These are phyloP conservation scores for Hymenoscyphus linearis DNA, from an alignment of 2,329 filamentous ascomycete genomes.

Conservation along the genomic window DNA sequence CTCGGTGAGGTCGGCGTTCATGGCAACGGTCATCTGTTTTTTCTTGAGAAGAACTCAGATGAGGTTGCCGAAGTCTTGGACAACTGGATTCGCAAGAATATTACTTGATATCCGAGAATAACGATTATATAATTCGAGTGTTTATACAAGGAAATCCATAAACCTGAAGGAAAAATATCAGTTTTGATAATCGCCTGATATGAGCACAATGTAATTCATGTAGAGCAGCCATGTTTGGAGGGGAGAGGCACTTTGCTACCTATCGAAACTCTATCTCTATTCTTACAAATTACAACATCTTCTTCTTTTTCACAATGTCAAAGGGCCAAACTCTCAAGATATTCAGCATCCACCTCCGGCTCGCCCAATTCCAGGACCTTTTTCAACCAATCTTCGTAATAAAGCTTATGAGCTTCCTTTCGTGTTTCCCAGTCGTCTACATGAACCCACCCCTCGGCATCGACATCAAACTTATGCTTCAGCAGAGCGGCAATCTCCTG, in stretches of 20 bases:
- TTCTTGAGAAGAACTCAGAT: conserved; percentile 44
- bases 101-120: background rate
- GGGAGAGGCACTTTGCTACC: too few relatives aligned
- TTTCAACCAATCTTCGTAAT: conserved; percentile 4
- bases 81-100: conserved; percentile 24
- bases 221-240: too few relatives aligned
- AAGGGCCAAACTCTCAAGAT: conserved; percentile 6
- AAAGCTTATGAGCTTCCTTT: conserved; percentile 5
- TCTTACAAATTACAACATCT: background rate
- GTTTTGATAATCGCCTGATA: too few relatives aligned
- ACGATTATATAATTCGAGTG: too few relatives aligned
- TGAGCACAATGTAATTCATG: too few relatives aligned
- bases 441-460: conserved; percentile 23
- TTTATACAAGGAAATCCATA: too few relatives aligned
- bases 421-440: conserved; percentile 19
- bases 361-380: background rate
- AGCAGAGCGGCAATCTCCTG: conserved; percentile 17
- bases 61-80: conserved; percentile 33
- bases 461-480: conserved; percentile 8
- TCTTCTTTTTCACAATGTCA: background rate
- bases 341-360: conserved; percentile 2
- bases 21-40: conserved; percentile 45
- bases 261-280: background rate
- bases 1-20: conserved; percentile 36
- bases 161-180: too few relatives aligned